Evolutionary conservation across 1,284 basidiomycete genomes (phyloP), one percentile per base, ranked within the genome.

Genomic region (Heterobasidion annosum): DNA sequence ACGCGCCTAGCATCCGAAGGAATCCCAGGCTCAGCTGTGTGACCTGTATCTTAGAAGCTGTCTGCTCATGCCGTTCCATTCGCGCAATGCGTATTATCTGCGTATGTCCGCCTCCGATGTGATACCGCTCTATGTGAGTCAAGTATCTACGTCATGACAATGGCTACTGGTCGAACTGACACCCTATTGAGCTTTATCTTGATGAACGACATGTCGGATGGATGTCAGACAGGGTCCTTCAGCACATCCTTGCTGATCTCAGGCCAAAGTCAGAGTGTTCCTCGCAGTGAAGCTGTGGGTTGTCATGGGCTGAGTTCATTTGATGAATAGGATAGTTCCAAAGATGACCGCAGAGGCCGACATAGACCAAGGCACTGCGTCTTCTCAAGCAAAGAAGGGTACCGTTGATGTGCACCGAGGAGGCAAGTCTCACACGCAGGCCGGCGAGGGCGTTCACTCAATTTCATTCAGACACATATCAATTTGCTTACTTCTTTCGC

Each of bases 401-500:
- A 77, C 77, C 1, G 77, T 90, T 0, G 86, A 88, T 54, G 86
- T 87, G 7, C 79, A 88, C 64, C 73, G 85, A 67, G 87, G 88
- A 71, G 86, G 88, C 88, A 55, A 43, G 72, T 61, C 37, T 40
- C 16, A 15, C n/a, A 34, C 19, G 13, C 48, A 16, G 32, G 46
- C 18, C 32, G 33, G 33, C 47, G 52, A 47, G 19, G 48, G 45
- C 43, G 15, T 46, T 52, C 54, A 56, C 44, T 34, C 19, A 56
- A 18, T 55, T 15, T 50, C 46, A 49, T 55, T 34, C 59, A 91
- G 88, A 88, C 57, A 76, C 73, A 0, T 91, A 91, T 63, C 88
- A 91, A 57, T 89, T 90, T 63, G 87, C 84, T 48, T 91, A 87
- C 64, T 91, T 90, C 66, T 73, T 91, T 59, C 78, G 86, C n/a